phyloP scores from a whole-genome alignment of 2,329 filamentous ascomycete genomes.

The Talaromyces verruculosus region DNA sequence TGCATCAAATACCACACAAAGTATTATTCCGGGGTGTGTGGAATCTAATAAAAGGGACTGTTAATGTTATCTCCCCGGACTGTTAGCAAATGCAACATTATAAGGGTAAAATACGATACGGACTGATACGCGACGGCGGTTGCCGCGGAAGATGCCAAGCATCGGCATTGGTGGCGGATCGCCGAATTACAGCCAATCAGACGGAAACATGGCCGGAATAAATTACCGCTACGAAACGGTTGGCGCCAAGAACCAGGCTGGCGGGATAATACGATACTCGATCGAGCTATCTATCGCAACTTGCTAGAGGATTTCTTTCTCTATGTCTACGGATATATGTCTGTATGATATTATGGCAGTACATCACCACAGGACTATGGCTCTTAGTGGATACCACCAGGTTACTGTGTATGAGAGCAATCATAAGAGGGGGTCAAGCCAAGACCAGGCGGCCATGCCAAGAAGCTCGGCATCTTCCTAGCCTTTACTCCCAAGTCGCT shows the following conservation, averaged over 20 bases:
- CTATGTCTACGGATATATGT: background rate
- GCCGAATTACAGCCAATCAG: background rate
- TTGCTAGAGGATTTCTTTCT: background rate
- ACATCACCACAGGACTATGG: background rate
- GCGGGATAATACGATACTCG: conserved; percentile 3
- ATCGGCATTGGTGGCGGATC: background rate
- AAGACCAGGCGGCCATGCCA: conserved; percentile 9
- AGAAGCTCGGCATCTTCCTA: conserved; percentile 15
- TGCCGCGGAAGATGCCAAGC: conserved; percentile 5
- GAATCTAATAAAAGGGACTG: background rate
- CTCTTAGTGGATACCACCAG: too few species aligned
- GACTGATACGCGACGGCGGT: background rate
- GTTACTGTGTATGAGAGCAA: too few species aligned
- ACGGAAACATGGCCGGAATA: background rate
- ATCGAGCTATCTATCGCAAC: background rate
- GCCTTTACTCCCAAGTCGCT: background rate
- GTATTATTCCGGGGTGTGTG: background rate
- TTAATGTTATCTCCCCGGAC: background rate
- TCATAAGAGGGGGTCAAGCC: background rate
- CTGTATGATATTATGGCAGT: background rate
- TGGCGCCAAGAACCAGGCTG: conserved; percentile 2
- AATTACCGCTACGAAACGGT: conserved; percentile 1
- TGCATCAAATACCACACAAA: background rate
- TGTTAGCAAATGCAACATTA: background rate
- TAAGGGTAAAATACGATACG: background rate